Evolutionary conservation across 768 basidiomycete species (phyloP), one percentile per base, ranked within the genome.

Genomic region (Cantharellus anzutake): DNA sequence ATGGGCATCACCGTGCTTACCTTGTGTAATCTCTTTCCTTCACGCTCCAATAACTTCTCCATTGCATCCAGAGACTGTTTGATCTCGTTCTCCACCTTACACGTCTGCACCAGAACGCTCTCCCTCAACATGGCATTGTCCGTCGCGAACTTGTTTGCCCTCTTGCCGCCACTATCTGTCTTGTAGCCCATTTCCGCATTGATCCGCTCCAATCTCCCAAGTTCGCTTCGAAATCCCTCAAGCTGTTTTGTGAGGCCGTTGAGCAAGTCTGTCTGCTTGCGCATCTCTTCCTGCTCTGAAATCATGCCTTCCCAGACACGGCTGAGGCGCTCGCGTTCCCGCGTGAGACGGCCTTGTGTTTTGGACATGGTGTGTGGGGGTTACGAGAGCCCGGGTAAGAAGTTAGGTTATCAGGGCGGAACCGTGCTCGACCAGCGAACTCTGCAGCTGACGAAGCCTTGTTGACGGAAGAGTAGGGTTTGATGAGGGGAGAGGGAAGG

Each of bases 211-310:
- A 55, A 37, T 11, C 11, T 7, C 11, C 11, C 11, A 37, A 55
- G 7, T 37, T 55, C 52, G 52, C 11, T 37, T 37, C 52, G 52
- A 11, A 11, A 37, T 14, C 14, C 35, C 35, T 55, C 52, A 7
- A 55, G 52, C 52, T 55, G 11, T 37, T 55, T 55, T 11, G 52
- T 55, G 52, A 55, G 52, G 52, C 11, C 35, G 52, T 55, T 55
- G 11, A 55, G 52, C 7, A 14, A 7, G 11, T 55, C 35, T 11
- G 11, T 55, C 1, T 55, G 52, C 52, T 55, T 55, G 11, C 52
- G 11, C 52, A 55, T 55, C 35, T 55, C 52, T 14, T 11, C 52
- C 35, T 55, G 52, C 35, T 55, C 52, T 11, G 11, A 37, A 11
- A 7, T 37, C 7, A 55, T 11, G 7, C 11, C 35, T 7, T 37